A percentile compares a stretch with the other conserved stretches of the same genome.
phyloP scores from a whole-genome alignment of 345 rosid genomes.

The Garcia nutans region DNA sequence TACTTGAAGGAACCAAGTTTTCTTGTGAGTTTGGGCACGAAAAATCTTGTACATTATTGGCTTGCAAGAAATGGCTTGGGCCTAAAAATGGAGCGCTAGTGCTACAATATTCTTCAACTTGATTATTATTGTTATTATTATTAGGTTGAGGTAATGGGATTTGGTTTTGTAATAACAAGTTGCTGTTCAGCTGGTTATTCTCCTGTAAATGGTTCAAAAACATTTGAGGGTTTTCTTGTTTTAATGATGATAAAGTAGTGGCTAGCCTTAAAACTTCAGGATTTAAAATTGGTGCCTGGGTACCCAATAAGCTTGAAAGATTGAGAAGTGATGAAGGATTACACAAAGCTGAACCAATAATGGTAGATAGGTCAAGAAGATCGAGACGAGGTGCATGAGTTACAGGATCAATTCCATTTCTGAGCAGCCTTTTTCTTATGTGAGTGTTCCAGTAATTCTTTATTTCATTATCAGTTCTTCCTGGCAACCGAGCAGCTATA shows the following conservation, averaged over 20 bases:
- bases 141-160: slow-evolving; percentile 14
- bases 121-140: neutral
- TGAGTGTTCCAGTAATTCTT: slow-evolving; percentile 97
- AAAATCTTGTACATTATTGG: slow-evolving; percentile 18
- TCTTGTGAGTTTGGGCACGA: slow-evolving; percentile 28
- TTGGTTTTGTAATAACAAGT: slow-evolving; percentile 29
- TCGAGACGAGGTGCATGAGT: slow-evolving; percentile 86
- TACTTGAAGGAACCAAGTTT: slow-evolving; percentile 22
- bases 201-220: slow-evolving; percentile 38
- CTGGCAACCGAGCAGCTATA: slow-evolving; percentile 95
- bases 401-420: slow-evolving; percentile 89
- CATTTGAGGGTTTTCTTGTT: slow-evolving; percentile 50
- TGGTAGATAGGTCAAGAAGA: slow-evolving; percentile 67
- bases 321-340: slow-evolving; percentile 39
- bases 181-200: slow-evolving; percentile 24
- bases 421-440: slow-evolving; percentile 74
- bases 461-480: slow-evolving; percentile 94
- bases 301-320: slow-evolving; percentile 43
- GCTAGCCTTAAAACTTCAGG: slow-evolving; percentile 45
- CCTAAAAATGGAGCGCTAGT: slow-evolving; percentile 10
- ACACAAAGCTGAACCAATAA: slow-evolving; percentile 49
- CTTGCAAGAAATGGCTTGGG: slow-evolving; percentile 35
- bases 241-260: slow-evolving; percentile 40
- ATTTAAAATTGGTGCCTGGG: slow-evolving; percentile 46
- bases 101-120: slow-evolving; percentile 21